Percentiles rank a stretch among this genome's conserved stretches.
Conservation (phyloP, 2,329 filamentous ascomycete genomes). For the Cercospora berteroae region DNA sequence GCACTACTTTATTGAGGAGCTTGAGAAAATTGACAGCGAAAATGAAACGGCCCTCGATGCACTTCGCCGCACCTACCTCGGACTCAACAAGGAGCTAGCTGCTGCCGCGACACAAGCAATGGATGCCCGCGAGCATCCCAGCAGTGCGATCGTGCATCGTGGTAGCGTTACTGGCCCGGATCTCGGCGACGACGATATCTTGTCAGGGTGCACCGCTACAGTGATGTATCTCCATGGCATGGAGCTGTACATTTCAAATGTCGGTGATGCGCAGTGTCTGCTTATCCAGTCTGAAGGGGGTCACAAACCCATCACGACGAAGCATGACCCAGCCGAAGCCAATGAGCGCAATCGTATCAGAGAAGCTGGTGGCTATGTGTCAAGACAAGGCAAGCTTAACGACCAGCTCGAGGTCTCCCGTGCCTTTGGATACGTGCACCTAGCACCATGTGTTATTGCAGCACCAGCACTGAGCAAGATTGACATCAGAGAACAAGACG, state of each 20-base stretch:
- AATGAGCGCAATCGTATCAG: constrained; percentile 83
- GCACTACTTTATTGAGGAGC: constrained; percentile 74
- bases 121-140: constrained; percentile 65
- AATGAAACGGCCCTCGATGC: constrained; percentile 77
- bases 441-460: constrained; percentile 90
- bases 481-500: constrained; percentile 80
- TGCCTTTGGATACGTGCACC: constrained; percentile 89
- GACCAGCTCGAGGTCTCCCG: constrained; percentile 87
- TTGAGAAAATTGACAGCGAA: constrained; percentile 64
- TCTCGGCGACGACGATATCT: constrained; percentile 83
- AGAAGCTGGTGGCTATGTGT: constrained; percentile 93
- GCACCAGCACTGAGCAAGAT: constrained; percentile 79
- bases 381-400: constrained; percentile 88
- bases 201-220: constrained; percentile 86
- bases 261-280: constrained; percentile 94
- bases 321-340: constrained; percentile 88
- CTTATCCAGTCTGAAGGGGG: constrained; percentile 85
- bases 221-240: constrained; percentile 86
- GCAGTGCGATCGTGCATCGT: constrained; percentile 59
- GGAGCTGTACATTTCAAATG: constrained; percentile 90
- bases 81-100: constrained; percentile 90
- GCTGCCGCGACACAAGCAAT: constrained; percentile 76
- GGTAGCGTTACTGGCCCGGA: constrained; percentile 70
- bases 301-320: constrained; percentile 78
- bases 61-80: constrained; percentile 78